These are phyloP conservation scores for Osmanthus fragrans DNA, from an alignment of 257 asterid genomes.

Conservation along the genomic window DNA sequence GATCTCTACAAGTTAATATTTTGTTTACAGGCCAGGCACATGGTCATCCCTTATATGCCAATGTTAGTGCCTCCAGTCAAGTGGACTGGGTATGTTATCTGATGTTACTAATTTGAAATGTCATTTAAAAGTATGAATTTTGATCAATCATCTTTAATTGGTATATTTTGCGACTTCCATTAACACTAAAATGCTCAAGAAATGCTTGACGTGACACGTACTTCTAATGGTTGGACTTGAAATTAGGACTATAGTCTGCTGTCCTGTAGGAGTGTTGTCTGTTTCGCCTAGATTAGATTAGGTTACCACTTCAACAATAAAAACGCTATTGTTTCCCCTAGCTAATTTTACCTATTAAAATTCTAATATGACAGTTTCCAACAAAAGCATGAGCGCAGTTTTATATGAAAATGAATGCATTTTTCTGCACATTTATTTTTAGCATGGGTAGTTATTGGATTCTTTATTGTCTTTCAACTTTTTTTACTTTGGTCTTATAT, in stretches of 20 bases:
- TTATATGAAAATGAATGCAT: background rate
- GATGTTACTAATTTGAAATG: slow-evolving; percentile 10
- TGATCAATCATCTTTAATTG: slow-evolving; percentile 6
- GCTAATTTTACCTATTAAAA: background rate
- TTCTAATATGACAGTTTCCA: background rate
- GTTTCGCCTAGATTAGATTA: background rate
- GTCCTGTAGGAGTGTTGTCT: background rate
- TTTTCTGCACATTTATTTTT: background rate
- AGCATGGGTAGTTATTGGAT: background rate
- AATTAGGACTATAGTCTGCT: background rate
- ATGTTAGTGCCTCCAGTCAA: slow-evolving; percentile 92
- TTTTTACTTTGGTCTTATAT: background rate
- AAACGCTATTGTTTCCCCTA: background rate
- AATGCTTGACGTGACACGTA: too few relatives aligned
- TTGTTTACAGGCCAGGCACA: slow-evolving; percentile 81
- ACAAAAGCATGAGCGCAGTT: background rate
- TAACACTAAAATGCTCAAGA: too few relatives aligned
- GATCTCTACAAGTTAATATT: slow-evolving; percentile 16
- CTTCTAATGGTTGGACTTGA: background rate
- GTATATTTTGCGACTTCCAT: background rate
- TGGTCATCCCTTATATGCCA: slow-evolving; percentile 98
- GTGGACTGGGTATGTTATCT: slow-evolving; percentile 77
- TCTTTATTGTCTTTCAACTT: background rate
- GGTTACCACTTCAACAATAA: background rate
- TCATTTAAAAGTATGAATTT: slow-evolving; percentile 1